Evolutionary conservation across 163 green algal genomes (phyloP).

Genomic region (Chlamydomonas reinhardtii): DNA sequence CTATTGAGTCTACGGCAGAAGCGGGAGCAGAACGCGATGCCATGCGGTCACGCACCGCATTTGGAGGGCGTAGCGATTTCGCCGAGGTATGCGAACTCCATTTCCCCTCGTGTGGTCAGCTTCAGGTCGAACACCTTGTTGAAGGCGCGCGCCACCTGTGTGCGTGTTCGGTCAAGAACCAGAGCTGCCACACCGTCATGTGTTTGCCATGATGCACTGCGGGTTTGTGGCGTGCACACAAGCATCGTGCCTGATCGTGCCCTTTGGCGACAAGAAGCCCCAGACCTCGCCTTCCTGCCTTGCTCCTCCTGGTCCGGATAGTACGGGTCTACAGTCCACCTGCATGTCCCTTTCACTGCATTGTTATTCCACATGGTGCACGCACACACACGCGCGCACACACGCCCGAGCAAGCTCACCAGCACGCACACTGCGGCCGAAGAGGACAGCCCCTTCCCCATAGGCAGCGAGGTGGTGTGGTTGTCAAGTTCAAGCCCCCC

Average conservation of each 20-base stretch:
- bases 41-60: conserved; percentile 62
- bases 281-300: too few species aligned
- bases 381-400: too few species aligned
- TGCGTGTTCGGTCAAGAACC: neutral
- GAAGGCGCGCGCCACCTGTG: conserved; percentile 76
- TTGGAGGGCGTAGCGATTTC: conserved; percentile 80
- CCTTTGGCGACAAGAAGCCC: too few species aligned
- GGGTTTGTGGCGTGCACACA: too few species aligned
- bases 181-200: too few species aligned
- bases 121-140: conserved; percentile 73
- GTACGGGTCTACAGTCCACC: too few species aligned
- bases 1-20: too few species aligned
- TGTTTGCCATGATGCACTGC: too few species aligned
- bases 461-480: conserved; percentile 77
- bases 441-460: conserved; percentile 81
- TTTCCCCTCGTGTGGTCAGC: conserved; percentile 75
- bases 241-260: too few species aligned
- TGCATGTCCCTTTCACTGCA: too few species aligned
- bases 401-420: conserved; percentile 26
- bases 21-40: neutral
- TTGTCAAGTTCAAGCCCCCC: conserved; percentile 73
- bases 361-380: too few species aligned
- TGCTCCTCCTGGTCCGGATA: too few species aligned
- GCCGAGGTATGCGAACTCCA: conserved; percentile 81
- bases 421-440: conserved; percentile 85